Evolutionary conservation across 2,329 filamentous ascomycete species (phyloP), one percentile per base, ranked within the genome.

Genomic region (Ophiosphaerella herpotricha): DNA sequence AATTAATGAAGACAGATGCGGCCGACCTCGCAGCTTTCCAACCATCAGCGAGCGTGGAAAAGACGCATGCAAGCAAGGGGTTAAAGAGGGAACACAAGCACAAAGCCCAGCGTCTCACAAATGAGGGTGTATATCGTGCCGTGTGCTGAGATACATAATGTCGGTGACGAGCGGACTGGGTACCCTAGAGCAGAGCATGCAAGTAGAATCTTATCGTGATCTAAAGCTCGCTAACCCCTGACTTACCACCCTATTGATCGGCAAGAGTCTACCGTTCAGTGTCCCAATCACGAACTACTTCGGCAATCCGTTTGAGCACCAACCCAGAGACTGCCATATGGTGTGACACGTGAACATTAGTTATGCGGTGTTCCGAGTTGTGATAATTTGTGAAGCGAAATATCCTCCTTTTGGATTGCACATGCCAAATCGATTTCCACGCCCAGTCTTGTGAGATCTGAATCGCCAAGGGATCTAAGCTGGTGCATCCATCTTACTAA

Each of bases 1-100:
- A 70, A 38, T 66, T 88, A 50, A 85, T 88, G 66, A 75, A 77
- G 12, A 76, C 76, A 31, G 79, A 81, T 57, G 67, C 74, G 32
- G 66, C 78, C 8, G 84, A 87, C 51, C 61, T 86, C 37, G 71
- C 75, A 7, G 73, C 75, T 14, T 77, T 80, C 63, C 76, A 80
- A 57, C 76, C 75, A 4, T 61, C 45, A n/a, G 45, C 61, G 7
- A 72, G 68, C 39, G 45, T 77, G 2, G 78, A 80, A 63, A 79
- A 79, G 57, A 53, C 71, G 47, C 73, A 76, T 52, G 56, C 68
- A 5, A 73, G 62, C 29, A 64, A 66, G 42, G 75, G 75, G 34
- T 54, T 69, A 9, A 66, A 69, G 38, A 57, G 61, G 8, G 71
- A 77, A 52, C 67, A 78, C 53, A 73, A 73, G 59, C 74, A 80